These are phyloP conservation scores for Quercus dentata DNA, from an alignment of 306 rosid genomes.

Conservation along the genomic window DNA sequence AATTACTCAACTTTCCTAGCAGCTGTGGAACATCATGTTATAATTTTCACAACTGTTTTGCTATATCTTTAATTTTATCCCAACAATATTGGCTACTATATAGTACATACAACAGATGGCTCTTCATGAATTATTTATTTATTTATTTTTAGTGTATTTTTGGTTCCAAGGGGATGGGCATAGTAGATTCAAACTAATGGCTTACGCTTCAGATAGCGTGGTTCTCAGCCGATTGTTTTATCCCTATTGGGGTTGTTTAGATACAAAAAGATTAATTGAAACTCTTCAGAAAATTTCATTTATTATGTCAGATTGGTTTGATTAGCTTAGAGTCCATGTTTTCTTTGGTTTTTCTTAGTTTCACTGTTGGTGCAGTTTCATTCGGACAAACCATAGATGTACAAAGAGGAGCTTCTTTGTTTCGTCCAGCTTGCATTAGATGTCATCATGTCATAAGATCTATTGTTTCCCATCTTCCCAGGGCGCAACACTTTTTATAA, in stretches of 20 bases:
- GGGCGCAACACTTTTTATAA: conserved; percentile 71
- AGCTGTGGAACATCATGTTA: not conserved
- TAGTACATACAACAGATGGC: not conserved
- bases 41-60: not conserved
- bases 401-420: conserved; percentile 67
- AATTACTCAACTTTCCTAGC: not conserved
- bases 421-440: conserved; percentile 75
- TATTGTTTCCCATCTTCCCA: conserved; percentile 21
- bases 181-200: no score
- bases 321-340: not conserved
- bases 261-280: not conserved
- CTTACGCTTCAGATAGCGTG: no score
- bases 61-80: not conserved
- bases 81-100: no score
- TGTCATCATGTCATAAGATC: conserved; percentile 42
- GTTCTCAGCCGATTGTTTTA: no score
- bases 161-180: no score
- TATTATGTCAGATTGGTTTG: not conserved
- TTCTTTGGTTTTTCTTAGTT: conserved; percentile 7
- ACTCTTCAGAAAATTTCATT: not conserved
- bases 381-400: conserved; percentile 58
- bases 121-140: not conserved
- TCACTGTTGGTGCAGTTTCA: conserved; percentile 40
- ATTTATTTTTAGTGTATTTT: no score
- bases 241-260: no score